A percentile compares a stretch with the other conserved stretches of the same genome.
phyloP scores from a whole-genome alignment of 768 basidiomycete genomes.

The Termitomyces sp. region DNA sequence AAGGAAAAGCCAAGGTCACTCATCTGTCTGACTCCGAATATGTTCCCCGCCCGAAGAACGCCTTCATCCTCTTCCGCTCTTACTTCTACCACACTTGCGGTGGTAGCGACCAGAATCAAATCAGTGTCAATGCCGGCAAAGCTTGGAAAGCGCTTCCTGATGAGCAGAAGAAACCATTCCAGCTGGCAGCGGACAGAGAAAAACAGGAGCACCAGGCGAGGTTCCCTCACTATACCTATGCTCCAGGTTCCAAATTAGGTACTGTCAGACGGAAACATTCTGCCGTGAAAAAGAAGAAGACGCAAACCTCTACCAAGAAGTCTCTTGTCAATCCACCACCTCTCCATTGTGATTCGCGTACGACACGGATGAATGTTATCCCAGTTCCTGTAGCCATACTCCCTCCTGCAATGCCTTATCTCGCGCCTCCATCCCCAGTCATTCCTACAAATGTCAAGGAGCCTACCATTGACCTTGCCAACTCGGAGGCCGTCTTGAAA shows the following conservation, averaged over 20 bases:
- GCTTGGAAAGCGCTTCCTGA: conserved; percentile 21
- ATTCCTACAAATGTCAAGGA: neutral
- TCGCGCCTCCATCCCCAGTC: neutral
- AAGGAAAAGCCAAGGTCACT: conserved; percentile 10
- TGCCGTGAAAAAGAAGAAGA: conserved; percentile 1
- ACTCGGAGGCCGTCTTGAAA: neutral
- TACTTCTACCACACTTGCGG: conserved; percentile 14
- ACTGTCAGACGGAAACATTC: conserved; percentile 10
- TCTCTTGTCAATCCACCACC: neutral
- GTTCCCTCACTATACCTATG: conserved; percentile 24
- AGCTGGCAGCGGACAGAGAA: conserved; percentile 18
- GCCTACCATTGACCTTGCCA: neutral
- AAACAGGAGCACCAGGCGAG: conserved; percentile 20
- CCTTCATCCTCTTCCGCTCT: conserved; percentile 34
- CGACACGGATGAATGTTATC: neutral
- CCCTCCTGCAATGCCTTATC: neutral
- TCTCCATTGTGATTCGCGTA: neutral
- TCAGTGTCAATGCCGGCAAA: conserved; percentile 26
- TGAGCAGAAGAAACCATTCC: conserved; percentile 17
- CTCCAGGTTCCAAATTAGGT: conserved; percentile 14
- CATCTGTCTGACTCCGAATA: conserved; percentile 12
- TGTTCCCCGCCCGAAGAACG: conserved; percentile 32
- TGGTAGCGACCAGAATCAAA: conserved; percentile 25
- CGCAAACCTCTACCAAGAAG: conserved; percentile 1
- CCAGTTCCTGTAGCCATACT: neutral